Percentiles rank a stretch among this genome's conserved stretches.
Evolutionary conservation across 2,329 filamentous ascomycete species (phyloP).

Genomic region (Rosellinia necatrix): DNA sequence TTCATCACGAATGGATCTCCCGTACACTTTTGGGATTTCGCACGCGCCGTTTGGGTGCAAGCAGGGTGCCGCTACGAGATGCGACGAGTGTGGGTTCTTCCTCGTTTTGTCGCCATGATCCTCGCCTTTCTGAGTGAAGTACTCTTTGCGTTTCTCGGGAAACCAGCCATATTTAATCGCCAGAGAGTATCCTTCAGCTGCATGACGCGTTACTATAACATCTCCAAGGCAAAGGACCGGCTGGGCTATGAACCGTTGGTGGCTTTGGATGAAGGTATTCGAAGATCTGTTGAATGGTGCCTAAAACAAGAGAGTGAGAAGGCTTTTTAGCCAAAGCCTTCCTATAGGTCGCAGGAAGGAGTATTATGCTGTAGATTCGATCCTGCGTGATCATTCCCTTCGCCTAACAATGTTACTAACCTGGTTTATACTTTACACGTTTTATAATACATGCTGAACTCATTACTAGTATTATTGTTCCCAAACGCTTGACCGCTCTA

Average conservation of each 20-base stretch:
- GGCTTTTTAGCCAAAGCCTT: no score
- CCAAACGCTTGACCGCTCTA: no score
- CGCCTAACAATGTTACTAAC: no score
- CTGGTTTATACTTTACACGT: no score
- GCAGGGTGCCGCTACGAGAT: background rate
- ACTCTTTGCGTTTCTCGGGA: background rate
- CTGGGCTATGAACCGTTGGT: background rate
- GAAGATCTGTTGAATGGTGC: constrained; percentile 24
- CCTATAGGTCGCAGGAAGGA: no score
- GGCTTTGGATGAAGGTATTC: background rate
- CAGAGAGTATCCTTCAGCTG: background rate
- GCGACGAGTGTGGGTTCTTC: background rate
- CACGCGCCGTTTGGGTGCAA: background rate
- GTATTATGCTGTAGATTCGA: no score
- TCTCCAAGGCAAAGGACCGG: background rate
- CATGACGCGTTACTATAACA: constrained; percentile 1
- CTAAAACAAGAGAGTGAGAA: background rate
- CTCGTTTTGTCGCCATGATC: background rate
- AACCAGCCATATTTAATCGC: background rate
- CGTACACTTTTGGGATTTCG: background rate
- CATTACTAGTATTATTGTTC: no score
- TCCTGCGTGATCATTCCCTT: no score
- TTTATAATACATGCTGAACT: no score
- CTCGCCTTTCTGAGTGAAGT: background rate
- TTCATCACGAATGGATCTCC: background rate